Conservation (phyloP, 169 alveolate species). For the Besnoitia besnoiti region DNA sequence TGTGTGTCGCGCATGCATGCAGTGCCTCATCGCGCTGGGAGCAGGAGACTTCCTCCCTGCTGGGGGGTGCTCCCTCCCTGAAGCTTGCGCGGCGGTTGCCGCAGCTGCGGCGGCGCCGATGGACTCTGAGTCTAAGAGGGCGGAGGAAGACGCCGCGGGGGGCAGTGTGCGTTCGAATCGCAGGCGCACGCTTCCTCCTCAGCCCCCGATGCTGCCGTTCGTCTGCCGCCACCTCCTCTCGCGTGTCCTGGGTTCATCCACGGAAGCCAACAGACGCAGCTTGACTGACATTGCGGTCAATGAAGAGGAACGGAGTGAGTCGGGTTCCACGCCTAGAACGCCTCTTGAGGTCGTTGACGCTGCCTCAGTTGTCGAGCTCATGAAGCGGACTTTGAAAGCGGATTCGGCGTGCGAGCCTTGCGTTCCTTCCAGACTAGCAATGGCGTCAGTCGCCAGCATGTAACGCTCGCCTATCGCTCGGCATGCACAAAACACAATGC, state of each 20-base stretch:
- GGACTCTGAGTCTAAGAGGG: slow-evolving; percentile 2
- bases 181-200: neutral
- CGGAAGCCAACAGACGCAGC: slow-evolving; percentile 44
- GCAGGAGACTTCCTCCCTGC: slow-evolving; percentile 41
- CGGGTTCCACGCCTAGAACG: too few relatives aligned
- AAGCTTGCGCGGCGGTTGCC: slow-evolving; percentile 44
- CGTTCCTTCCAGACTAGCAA: too few relatives aligned
- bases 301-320: slow-evolving; percentile 30
- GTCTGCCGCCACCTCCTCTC: slow-evolving; percentile 41
- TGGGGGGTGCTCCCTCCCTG: slow-evolving; percentile 41
- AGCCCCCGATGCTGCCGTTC: slow-evolving; percentile 40
- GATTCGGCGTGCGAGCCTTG: too few relatives aligned
- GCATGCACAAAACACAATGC: too few relatives aligned
- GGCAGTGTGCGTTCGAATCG: neutral
- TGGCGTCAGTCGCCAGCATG: too few relatives aligned
- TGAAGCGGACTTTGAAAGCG: too few relatives aligned
- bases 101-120: slow-evolving; percentile 41
- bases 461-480: too few relatives aligned
- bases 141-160: neutral
- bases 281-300: neutral
- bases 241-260: slow-evolving; percentile 3
- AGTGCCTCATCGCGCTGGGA: slow-evolving; percentile 56
- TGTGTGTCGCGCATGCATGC: slow-evolving; percentile 33
- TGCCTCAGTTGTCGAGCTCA: too few relatives aligned
- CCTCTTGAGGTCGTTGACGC: too few relatives aligned